These are phyloP conservation scores for Phytophthora meadii DNA, from an alignment of 352 stramenopile genomes.

Conservation along the genomic window DNA sequence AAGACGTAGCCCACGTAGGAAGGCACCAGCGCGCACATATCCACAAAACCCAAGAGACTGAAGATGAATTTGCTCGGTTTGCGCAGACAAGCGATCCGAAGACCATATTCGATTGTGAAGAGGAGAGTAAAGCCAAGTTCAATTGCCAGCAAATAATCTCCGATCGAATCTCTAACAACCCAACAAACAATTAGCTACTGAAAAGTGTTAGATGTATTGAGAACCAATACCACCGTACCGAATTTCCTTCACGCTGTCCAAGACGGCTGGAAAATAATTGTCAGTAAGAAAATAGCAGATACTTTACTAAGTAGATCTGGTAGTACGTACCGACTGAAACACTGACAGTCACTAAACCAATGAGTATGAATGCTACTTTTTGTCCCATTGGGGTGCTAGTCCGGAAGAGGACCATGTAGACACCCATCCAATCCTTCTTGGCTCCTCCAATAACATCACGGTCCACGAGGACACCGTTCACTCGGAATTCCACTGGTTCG, in stretches of 20 bases:
- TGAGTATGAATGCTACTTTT: slow-evolving; percentile 65
- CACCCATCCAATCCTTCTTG: slow-evolving; percentile 67
- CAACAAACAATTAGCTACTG: slow-evolving; percentile 8
- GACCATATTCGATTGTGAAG: slow-evolving; percentile 82
- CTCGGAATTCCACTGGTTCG: slow-evolving; percentile 50
- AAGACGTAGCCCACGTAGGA: slow-evolving; percentile 82
- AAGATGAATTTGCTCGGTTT: slow-evolving; percentile 68
- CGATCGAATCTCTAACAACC: slow-evolving; percentile 46
- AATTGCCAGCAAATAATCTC: slow-evolving; percentile 67
- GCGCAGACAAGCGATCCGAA: slow-evolving; percentile 71
- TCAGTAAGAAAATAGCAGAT: not conserved
- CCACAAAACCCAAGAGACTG: slow-evolving; percentile 77
- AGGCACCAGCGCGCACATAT: slow-evolving; percentile 78
- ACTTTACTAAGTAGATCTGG: slow-evolving; percentile 1
- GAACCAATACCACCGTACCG: slow-evolving; percentile 31
- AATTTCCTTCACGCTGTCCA: slow-evolving; percentile 77
- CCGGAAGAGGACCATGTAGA: slow-evolving; percentile 80
- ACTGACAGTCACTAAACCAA: slow-evolving; percentile 75
- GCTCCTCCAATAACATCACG: slow-evolving; percentile 68
- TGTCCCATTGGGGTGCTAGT: slow-evolving; percentile 76
- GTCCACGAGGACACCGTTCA: slow-evolving; percentile 77
- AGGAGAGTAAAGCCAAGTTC: slow-evolving; percentile 84
- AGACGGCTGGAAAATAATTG: slow-evolving; percentile 45
- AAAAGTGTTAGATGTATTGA: not conserved
- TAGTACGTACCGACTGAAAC: slow-evolving; percentile 60